phyloP scores from a whole-genome alignment of 805 yeast genomes.

The Candida pini region DNA sequence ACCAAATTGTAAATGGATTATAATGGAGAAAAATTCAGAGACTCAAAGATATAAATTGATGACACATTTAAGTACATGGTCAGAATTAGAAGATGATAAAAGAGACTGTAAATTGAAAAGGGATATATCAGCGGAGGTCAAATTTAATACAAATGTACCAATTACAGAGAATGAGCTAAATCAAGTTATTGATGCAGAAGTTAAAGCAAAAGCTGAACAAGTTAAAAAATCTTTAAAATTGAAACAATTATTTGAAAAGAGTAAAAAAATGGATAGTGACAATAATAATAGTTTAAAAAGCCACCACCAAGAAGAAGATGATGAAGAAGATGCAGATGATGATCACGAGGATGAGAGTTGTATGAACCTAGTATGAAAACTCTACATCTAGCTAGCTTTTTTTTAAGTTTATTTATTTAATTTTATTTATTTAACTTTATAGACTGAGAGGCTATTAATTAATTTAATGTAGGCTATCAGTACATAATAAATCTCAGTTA shows the following conservation, averaged over 20 bases:
- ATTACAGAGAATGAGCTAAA: conserved; percentile 20
- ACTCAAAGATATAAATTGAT: conserved; percentile 49
- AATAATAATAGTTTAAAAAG: conserved; percentile 4
- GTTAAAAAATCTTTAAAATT: conserved; percentile 38
- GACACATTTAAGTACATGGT: conserved; percentile 70
- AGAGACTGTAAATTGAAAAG: conserved; percentile 18
- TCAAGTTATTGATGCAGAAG: conserved; percentile 36
- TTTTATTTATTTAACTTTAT: too few relatives aligned
- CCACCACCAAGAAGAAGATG: conserved; percentile 15
- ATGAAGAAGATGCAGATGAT: conserved; percentile 18
- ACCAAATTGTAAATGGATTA: conserved; percentile 77
- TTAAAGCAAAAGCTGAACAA: conserved; percentile 36
- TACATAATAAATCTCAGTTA: too few relatives aligned
- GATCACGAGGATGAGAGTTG: conserved; percentile 16
- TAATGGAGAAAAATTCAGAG: conserved; percentile 58
- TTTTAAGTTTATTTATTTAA: too few relatives aligned
- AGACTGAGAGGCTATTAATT: too few relatives aligned
- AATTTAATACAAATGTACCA: conserved; percentile 18
- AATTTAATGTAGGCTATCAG: too few relatives aligned
- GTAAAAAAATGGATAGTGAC: background rate
- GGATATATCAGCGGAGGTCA: conserved; percentile 22
- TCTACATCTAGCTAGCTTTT: too few relatives aligned
- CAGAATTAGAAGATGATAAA: conserved; percentile 36
- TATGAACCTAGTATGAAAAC: conserved; percentile 1
- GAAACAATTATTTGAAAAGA: conserved; percentile 32